These are phyloP conservation scores for Syzygium malaccense DNA, from an alignment of 441 rosid genomes.

Conservation along the genomic window DNA sequence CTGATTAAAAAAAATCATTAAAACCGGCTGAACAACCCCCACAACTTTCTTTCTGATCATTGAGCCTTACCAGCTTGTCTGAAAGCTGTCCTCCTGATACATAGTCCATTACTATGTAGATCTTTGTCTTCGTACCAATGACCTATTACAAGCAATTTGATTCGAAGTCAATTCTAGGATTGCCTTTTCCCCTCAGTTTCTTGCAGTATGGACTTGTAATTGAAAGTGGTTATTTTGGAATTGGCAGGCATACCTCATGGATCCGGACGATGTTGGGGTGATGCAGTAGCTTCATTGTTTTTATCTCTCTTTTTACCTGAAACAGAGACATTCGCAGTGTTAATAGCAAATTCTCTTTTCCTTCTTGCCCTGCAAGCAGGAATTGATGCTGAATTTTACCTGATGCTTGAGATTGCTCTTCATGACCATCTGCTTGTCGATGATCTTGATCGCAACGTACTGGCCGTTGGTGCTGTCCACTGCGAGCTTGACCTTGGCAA, in stretches of 20 bases:
- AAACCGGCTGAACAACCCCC: background rate
- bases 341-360: background rate
- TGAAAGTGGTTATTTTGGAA: background rate
- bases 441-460: slow-evolving; percentile 73
- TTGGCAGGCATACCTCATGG: slow-evolving; percentile 46
- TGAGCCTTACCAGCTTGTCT: slow-evolving; percentile 58
- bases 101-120: slow-evolving; percentile 84
- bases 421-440: slow-evolving; percentile 61
- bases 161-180: background rate
- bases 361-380: background rate
- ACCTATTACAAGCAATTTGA: slow-evolving; percentile 32
- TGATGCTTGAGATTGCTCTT: slow-evolving; percentile 67
- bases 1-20: slow-evolving; percentile 13
- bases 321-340: background rate
- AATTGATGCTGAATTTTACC: slow-evolving; percentile 10
- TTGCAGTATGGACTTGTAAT: background rate
- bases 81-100: slow-evolving; percentile 83
- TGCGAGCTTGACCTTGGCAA: slow-evolving; percentile 89
- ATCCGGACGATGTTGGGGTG: slow-evolving; percentile 78
- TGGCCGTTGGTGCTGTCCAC: slow-evolving; percentile 47
- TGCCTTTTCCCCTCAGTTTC: background rate
- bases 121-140: slow-evolving; percentile 76
- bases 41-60: background rate
- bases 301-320: slow-evolving; percentile 77
- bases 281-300: slow-evolving; percentile 80